Conservation (phyloP, 2,329 filamentous ascomycete genomes). For the Verruconis gallopava region DNA sequence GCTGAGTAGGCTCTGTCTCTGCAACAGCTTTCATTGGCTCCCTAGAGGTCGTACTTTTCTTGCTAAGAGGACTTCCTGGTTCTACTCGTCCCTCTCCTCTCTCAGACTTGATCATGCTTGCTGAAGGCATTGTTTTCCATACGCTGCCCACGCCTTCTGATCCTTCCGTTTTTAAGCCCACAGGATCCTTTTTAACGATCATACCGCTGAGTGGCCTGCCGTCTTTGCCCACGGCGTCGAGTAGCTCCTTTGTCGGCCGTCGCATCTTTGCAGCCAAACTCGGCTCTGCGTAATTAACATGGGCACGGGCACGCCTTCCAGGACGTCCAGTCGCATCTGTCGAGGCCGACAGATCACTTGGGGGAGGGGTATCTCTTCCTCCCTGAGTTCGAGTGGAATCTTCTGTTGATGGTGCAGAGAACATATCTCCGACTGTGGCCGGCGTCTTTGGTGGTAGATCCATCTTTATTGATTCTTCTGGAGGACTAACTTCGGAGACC, state of each 20-base stretch:
- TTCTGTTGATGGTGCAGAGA: slow-evolving; percentile 32
- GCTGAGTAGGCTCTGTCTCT: background rate
- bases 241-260: slow-evolving; percentile 32
- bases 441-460: slow-evolving; percentile 28
- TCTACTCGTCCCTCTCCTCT: background rate
- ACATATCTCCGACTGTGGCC: slow-evolving; percentile 21
- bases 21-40: background rate
- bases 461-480: slow-evolving; percentile 1
- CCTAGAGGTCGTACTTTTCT: background rate
- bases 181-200: slow-evolving; percentile 18
- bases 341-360: slow-evolving; percentile 25
- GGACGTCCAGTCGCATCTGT: slow-evolving; percentile 24
- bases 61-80: background rate
- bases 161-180: slow-evolving; percentile 7
- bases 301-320: slow-evolving; percentile 31
- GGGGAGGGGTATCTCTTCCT: slow-evolving; percentile 31
- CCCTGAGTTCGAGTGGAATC: slow-evolving; percentile 23
- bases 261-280: slow-evolving; percentile 37
- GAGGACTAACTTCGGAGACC: slow-evolving; percentile 2
- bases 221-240: slow-evolving; percentile 28
- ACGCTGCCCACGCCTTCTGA: background rate
- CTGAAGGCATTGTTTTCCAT: background rate
- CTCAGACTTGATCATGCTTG: background rate
- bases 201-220: slow-evolving; percentile 2
- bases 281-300: slow-evolving; percentile 38